phyloP scores from a whole-genome alignment of 768 basidiomycete genomes.

The Lentinula raphanica region DNA sequence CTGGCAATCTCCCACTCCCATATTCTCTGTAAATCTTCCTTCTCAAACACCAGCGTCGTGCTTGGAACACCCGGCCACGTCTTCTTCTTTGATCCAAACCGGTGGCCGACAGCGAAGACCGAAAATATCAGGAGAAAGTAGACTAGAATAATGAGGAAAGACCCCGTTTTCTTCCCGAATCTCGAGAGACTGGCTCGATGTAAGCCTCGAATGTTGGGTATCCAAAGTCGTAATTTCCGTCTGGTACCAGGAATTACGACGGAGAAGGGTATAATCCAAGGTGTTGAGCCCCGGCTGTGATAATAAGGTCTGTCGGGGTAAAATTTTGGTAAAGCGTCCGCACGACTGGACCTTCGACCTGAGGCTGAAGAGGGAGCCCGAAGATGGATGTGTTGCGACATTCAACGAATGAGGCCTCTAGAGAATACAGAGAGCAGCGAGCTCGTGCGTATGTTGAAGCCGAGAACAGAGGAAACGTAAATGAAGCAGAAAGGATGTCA shows the following conservation, averaged over 20 bases:
- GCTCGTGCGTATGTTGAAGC: not conserved
- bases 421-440: not conserved
- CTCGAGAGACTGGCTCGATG: constrained; percentile 38
- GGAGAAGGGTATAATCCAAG: constrained; percentile 52
- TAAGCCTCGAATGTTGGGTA: constrained; percentile 49
- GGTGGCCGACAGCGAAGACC: constrained; percentile 38
- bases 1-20: constrained; percentile 93
- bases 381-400: constrained; percentile 6
- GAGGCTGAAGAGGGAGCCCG: constrained; percentile 1
- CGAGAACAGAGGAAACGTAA: not conserved
- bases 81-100: constrained; percentile 36
- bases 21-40: constrained; percentile 73
- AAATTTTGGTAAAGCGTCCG: constrained; percentile 6
- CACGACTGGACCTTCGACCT: constrained; percentile 2
- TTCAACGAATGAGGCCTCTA: not conserved
- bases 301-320: constrained; percentile 32
- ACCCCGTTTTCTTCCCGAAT: constrained; percentile 49
- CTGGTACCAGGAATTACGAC: constrained; percentile 54
- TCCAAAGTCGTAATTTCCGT: constrained; percentile 52
- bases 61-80: constrained; percentile 33
- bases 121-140: constrained; percentile 48
- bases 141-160: constrained; percentile 46
- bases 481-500: not conserved
- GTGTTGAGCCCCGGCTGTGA: constrained; percentile 19
- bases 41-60: constrained; percentile 59